Conservation (phyloP, 192 early-diverging fungal genomes). For the Allomyces macrogynus region DNA sequence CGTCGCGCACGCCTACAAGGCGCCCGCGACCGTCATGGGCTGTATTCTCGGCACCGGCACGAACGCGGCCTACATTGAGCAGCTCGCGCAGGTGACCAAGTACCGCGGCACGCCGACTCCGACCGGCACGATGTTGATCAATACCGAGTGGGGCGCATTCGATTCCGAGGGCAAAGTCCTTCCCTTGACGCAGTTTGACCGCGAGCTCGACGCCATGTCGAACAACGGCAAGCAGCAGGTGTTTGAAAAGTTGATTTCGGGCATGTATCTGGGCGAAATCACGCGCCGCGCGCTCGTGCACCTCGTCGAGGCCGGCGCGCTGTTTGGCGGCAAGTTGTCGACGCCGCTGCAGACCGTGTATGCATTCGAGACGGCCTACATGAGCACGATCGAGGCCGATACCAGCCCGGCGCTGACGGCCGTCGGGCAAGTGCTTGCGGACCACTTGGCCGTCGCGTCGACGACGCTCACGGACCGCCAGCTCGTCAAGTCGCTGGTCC, state of each 20-base stretch:
- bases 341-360: slow-evolving; percentile 43
- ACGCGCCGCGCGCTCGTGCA: slow-evolving; percentile 55
- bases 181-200: slow-evolving; percentile 72
- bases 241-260: slow-evolving; percentile 94
- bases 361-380: slow-evolving; percentile 57
- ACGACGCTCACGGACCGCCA: slow-evolving; percentile 54
- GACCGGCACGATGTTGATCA: slow-evolving; percentile 72
- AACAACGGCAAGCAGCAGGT: slow-evolving; percentile 63
- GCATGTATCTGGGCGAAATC: slow-evolving; percentile 86
- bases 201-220: slow-evolving; percentile 54
- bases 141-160: slow-evolving; percentile 91
- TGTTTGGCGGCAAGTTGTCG: slow-evolving; percentile 48
- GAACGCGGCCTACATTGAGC: slow-evolving; percentile 89
- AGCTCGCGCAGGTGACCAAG: slow-evolving; percentile 55
- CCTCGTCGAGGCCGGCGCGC: slow-evolving; percentile 54
- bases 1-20: slow-evolving; percentile 66
- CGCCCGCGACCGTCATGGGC: slow-evolving; percentile 60
- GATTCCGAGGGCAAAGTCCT: slow-evolving; percentile 51
- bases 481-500: slow-evolving; percentile 59
- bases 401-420: slow-evolving; percentile 30
- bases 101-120: slow-evolving; percentile 15
- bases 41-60: slow-evolving; percentile 87
- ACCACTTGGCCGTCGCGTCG: slow-evolving; percentile 35
- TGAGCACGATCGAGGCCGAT: slow-evolving; percentile 61
- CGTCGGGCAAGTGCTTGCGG: slow-evolving; percentile 52